Conservation (phyloP, 306 rosid species). For the Cicer yamashitae region DNA sequence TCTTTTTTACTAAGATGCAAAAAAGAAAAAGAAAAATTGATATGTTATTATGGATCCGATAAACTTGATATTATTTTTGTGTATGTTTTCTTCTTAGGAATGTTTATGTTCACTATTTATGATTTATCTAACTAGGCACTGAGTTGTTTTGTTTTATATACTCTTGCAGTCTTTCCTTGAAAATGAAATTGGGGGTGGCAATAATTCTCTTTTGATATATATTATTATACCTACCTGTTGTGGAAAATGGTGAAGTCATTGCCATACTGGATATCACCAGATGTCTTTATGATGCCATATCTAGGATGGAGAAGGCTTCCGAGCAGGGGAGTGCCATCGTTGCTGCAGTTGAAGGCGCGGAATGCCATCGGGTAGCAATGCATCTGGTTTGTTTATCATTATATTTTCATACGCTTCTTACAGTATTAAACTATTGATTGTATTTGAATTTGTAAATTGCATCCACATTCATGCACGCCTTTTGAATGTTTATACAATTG, state of each 20-base stretch:
- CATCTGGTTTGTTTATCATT: conserved; percentile 60
- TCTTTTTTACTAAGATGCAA: not conserved
- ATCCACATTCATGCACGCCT: not conserved
- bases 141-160: conserved; percentile 15
- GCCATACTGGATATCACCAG: too few relatives aligned
- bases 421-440: not conserved
- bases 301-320: conserved; percentile 91
- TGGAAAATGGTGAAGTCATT: conserved; percentile 93
- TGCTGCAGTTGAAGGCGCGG: conserved; percentile 89
- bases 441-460: conserved; percentile 25
- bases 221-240: conserved; percentile 62
- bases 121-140: conserved; percentile 28
- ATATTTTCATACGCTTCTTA: not conserved
- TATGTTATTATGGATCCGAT: not conserved
- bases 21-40: too few relatives aligned
- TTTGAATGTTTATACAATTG: too few relatives aligned
- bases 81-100: conserved; percentile 7
- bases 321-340: conserved; percentile 93
- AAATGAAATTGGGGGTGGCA: conserved; percentile 18
- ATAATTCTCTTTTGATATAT: not conserved
- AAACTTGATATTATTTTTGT: not conserved
- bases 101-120: conserved; percentile 29
- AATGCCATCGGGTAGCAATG: conserved; percentile 78
- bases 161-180: not conserved
- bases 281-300: conserved; percentile 96